Conservation (phyloP, 2,329 filamentous ascomycete species). For the Pseudogymnoascus sp. region DNA sequence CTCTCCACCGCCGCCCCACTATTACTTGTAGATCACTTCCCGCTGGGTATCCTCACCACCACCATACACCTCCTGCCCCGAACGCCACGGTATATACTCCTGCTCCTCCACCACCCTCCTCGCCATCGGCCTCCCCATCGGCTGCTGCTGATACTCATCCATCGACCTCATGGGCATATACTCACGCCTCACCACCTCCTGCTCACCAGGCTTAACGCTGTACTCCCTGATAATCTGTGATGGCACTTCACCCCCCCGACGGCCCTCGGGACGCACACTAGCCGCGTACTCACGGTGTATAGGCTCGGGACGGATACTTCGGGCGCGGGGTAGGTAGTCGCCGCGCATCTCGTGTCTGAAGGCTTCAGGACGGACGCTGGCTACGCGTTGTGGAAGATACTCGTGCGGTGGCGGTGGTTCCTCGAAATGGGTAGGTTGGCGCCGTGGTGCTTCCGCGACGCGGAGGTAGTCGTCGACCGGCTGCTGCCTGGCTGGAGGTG, state of each 20-base stretch:
- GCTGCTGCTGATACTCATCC: not conserved
- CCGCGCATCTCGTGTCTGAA: slow-evolving; percentile 34
- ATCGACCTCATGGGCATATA: slow-evolving; percentile 9
- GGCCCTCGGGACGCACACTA: slow-evolving; percentile 31
- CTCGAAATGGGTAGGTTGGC: slow-evolving; percentile 30
- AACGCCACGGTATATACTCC: slow-evolving; percentile 2
- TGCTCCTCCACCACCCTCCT: not conserved
- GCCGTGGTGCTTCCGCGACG: slow-evolving; percentile 10
- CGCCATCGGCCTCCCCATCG: not conserved
- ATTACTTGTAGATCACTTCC: not conserved
- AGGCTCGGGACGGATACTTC: slow-evolving; percentile 35
- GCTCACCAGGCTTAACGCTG: slow-evolving; percentile 23
- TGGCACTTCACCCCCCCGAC: slow-evolving; percentile 15
- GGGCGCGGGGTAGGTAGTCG: slow-evolving; percentile 36
- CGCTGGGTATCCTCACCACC: not conserved
- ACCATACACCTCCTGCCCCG: not conserved
- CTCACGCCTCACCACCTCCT: slow-evolving; percentile 18
- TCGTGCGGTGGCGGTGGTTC: slow-evolving; percentile 38
- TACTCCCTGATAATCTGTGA: slow-evolving; percentile 22
- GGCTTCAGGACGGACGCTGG: slow-evolving; percentile 31
- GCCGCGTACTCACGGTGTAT: slow-evolving; percentile 30
- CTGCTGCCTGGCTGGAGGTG: not conserved
- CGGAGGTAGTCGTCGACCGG: not conserved
- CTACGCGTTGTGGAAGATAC: slow-evolving; percentile 31
- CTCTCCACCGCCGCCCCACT: not conserved